Conservation (phyloP, 129 eudicot genomes). For the Oenanthe sinensis region DNA sequence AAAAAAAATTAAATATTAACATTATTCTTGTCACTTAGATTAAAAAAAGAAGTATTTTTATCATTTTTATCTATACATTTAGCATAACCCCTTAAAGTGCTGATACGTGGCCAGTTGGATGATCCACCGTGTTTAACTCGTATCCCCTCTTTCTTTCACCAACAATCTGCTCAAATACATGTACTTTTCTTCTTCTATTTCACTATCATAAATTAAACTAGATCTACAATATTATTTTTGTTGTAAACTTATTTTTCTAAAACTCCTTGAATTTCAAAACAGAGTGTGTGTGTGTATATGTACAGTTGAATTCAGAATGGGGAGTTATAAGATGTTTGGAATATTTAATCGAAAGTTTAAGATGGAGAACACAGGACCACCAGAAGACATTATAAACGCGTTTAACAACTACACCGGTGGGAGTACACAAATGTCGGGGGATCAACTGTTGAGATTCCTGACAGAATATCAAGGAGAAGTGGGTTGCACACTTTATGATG, state of each 20-base stretch:
- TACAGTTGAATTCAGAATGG: neutral
- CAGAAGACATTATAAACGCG: neutral
- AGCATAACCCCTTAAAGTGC: too few relatives aligned
- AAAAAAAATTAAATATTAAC: too few relatives aligned
- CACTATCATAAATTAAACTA: too few relatives aligned
- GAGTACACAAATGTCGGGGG: neutral
- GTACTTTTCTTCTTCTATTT: too few relatives aligned
- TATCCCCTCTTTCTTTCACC: neutral
- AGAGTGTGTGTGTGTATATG: too few relatives aligned
- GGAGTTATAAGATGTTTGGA: constrained; percentile 1
- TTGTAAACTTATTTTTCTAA: too few relatives aligned
- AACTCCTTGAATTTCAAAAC: neutral
- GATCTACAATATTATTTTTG: too few relatives aligned
- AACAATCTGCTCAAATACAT: too few relatives aligned
- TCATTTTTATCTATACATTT: too few relatives aligned
- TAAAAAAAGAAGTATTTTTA: too few relatives aligned
- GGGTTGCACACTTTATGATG: neutral
- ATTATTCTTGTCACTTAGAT: too few relatives aligned
- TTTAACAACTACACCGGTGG: neutral
- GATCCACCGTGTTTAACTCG: neutral
- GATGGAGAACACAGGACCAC: neutral
- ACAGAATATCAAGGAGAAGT: neutral
- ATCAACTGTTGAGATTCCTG: neutral
- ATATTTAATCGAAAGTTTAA: neutral
- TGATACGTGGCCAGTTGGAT: neutral